Percentiles rank a stretch among this genome's conserved stretches.
Evolutionary conservation across 2,329 filamentous ascomycete genomes (phyloP).

Genomic region (Talaromyces pinophilus): DNA sequence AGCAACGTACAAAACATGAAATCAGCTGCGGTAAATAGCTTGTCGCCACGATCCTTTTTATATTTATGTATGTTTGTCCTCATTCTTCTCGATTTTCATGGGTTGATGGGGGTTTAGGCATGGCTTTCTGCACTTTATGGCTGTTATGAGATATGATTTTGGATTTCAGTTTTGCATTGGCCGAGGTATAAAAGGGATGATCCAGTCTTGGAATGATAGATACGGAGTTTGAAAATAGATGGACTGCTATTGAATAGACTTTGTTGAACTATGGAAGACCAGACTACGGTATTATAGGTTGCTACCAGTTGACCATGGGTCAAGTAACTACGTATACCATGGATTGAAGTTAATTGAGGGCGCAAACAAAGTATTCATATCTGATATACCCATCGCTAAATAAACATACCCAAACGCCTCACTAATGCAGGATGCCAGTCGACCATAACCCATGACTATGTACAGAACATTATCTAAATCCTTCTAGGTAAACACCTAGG

Average conservation of each 20-base stretch:
- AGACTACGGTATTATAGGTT: not conserved
- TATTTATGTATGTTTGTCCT: not conserved
- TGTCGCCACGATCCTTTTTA: no score
- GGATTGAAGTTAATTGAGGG: not conserved
- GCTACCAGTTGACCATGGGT: not conserved
- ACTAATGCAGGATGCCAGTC: not conserved
- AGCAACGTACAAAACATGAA: not conserved
- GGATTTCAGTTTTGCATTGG: not conserved
- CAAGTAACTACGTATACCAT: not conserved
- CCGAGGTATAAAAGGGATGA: not conserved
- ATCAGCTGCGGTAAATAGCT: not conserved
- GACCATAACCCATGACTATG: not conserved
- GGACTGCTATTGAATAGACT: not conserved
- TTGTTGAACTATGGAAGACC: not conserved
- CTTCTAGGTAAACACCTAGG: not conserved
- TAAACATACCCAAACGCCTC: not conserved
- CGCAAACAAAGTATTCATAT: not conserved
- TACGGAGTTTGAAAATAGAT: not conserved
- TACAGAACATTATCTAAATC: not conserved
- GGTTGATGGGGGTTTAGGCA: not conserved
- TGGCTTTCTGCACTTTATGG: conserved; percentile 7
- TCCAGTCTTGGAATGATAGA: not conserved
- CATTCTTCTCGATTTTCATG: no score
- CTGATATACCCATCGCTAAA: conserved; percentile 7
- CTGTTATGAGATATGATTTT: conserved; percentile 10